Evolutionary conservation across 2,329 filamentous ascomycete species (phyloP), one percentile per base, ranked within the genome.

Genomic region (Microcyclospora tardicrescens): DNA sequence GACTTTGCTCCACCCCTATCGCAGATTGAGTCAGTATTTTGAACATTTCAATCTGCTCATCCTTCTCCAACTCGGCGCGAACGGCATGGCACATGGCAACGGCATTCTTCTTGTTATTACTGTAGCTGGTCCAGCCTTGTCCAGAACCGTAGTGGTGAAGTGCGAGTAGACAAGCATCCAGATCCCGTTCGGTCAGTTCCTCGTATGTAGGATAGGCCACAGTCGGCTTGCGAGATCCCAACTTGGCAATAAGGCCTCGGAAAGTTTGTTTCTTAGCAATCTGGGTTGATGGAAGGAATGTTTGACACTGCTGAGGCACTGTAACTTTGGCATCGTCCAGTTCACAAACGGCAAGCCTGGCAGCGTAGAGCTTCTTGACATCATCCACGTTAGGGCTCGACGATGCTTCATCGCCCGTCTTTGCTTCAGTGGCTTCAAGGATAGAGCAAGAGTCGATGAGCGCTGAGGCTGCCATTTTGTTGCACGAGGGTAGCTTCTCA

Each of bases 91-190:
- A 81, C 47, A 81, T 73, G 13, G 75, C 58, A 33, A 74, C 61
- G 2, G 75, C 75, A 46, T 77, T 75, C 40, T 77, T 72, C 39
- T 68, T 65, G 41, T 66, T 72, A 54, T 77, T 77, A 47, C 72
- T 74, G 59, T 76, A 81, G 16, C 74, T 79, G 1, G 68, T 77
- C 75, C 76, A 81, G 53, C 66, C 71, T 33, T 75, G 73, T 1
- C 69, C 65, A 16, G 68, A 64, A 13, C 66, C 65, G 34, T 39
- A 37, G 6, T 36, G 30, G 31, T 71, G 68, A 1, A 81, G 56
- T 4, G 66, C 66, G 34, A 60, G 63, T 4, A 77, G 57, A 47
- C 77, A 82, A 9, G 59, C 49, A 34, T 64, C 61, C 16, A 77
- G 54, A 34, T 65, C 49, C 11, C 48, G 36, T 5, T 53, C 50